Conservation (phyloP, 306 rosid genomes). For the Vigna unguiculata region DNA sequence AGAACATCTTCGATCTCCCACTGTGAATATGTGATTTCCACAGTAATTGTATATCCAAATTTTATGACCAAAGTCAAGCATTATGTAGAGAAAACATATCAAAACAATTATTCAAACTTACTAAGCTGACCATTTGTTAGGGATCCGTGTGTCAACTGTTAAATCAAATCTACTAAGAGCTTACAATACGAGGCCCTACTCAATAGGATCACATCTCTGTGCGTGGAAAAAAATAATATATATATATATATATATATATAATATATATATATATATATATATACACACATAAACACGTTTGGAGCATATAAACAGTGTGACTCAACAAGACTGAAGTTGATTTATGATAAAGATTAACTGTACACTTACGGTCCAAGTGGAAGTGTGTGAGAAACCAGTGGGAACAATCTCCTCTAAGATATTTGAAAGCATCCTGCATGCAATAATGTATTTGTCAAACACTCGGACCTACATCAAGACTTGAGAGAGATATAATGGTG, state of each 20-base stretch:
- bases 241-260: background rate
- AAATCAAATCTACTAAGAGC: slow-evolving; percentile 8
- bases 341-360: slow-evolving; percentile 10
- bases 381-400: slow-evolving; percentile 98
- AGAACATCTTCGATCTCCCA: background rate
- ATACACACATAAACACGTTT: slow-evolving; percentile 1
- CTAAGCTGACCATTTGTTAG: slow-evolving; percentile 13
- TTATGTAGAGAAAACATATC: background rate
- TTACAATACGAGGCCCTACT: background rate
- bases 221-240: no score
- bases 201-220: background rate
- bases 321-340: slow-evolving; percentile 12
- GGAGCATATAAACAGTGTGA: background rate
- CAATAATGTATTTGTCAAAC: slow-evolving; percentile 40
- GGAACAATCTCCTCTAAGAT: slow-evolving; percentile 89
- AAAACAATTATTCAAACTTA: slow-evolving; percentile 6
- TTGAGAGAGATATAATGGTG: background rate
- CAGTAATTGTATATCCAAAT: background rate
- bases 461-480: slow-evolving; percentile 28
- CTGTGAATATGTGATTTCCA: background rate
- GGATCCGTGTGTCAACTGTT: slow-evolving; percentile 16
- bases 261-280: background rate
- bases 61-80: slow-evolving; percentile 27
- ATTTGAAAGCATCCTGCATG: slow-evolving; percentile 92
- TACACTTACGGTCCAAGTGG: slow-evolving; percentile 95